phyloP scores from a whole-genome alignment of 371 early-diverging fungal species.

The Mucor circinelloides region DNA sequence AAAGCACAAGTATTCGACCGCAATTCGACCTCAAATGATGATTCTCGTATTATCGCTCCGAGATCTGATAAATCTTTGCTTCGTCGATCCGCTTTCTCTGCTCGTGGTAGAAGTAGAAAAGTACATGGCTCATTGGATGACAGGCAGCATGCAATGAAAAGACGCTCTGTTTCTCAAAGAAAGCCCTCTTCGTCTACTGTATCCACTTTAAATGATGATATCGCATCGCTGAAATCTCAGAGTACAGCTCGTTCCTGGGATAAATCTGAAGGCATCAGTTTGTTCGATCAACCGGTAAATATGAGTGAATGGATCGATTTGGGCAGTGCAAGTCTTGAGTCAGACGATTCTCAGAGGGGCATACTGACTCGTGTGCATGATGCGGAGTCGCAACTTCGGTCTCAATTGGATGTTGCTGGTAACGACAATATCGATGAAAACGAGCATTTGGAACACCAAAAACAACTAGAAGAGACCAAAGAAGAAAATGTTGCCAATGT shows the following conservation, averaged over 20 bases:
- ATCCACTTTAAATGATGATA: background rate
- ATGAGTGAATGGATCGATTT: slow-evolving; percentile 55
- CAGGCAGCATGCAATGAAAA: background rate
- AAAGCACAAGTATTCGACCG: slow-evolving; percentile 23
- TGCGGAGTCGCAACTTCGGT: slow-evolving; percentile 34
- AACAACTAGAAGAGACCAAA: background rate
- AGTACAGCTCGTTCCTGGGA: slow-evolving; percentile 12
- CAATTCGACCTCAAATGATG: slow-evolving; percentile 20
- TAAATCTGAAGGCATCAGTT: slow-evolving; percentile 26
- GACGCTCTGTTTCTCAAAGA: slow-evolving; percentile 16
- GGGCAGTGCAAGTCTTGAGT: slow-evolving; percentile 40
- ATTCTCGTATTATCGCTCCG: slow-evolving; percentile 22
- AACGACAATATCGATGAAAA: background rate
- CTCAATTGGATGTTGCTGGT: slow-evolving; percentile 8
- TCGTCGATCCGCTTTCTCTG: slow-evolving; percentile 34
- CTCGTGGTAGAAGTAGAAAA: slow-evolving; percentile 25
- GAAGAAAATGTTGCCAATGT: background rate
- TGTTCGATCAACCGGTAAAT: slow-evolving; percentile 50
- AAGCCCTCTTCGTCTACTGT: background rate
- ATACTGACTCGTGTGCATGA: slow-evolving; percentile 45
- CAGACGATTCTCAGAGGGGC: slow-evolving; percentile 40
- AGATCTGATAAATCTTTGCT: slow-evolving; percentile 19
- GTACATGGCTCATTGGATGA: background rate
- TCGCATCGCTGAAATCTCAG: background rate
- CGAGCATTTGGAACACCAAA: background rate